Percentiles rank a stretch among this genome's conserved stretches.
These are phyloP conservation scores for Ophiosphaerella korrae DNA, from an alignment of 2,329 filamentous ascomycete genomes.

Conservation along the genomic window DNA sequence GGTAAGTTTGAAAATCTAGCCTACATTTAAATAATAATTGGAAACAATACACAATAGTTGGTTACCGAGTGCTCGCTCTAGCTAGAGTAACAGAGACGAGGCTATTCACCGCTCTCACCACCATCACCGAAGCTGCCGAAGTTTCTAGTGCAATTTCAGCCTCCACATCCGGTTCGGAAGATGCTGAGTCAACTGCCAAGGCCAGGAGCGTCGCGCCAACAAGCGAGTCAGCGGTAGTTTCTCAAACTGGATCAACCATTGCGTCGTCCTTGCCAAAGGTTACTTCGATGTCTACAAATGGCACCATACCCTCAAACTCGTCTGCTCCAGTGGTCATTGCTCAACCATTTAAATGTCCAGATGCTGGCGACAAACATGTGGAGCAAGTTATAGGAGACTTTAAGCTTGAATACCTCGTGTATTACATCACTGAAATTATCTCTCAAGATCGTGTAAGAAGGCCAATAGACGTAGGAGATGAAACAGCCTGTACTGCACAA, in stretches of 20 bases:
- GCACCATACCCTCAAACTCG: neutral
- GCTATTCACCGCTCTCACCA: constrained; percentile 12
- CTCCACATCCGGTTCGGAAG: neutral
- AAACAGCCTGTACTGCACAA: constrained; percentile 33
- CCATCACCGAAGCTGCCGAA: constrained; percentile 2
- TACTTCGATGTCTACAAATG: neutral
- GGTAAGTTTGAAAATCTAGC: constrained; percentile 21
- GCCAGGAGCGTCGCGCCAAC: neutral
- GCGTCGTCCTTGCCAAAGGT: neutral
- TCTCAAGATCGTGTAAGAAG: constrained; percentile 21
- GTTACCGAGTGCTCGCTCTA: constrained; percentile 14
- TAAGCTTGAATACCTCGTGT: constrained; percentile 32
- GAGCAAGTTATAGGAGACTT: constrained; percentile 31
- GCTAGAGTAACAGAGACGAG: constrained; percentile 14
- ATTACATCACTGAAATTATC: constrained; percentile 33
- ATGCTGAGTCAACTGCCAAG: neutral
- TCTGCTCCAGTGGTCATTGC: constrained; percentile 22
- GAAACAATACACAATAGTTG: constrained; percentile 20
- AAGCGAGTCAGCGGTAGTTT: neutral
- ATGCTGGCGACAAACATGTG: constrained; percentile 17
- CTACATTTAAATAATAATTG: neutral
- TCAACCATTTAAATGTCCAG: constrained; percentile 34
- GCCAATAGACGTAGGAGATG: constrained; percentile 21
- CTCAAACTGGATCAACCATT: no score
- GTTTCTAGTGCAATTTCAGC: no score